A percentile compares a stretch with the other conserved stretches of the same genome.
These are phyloP conservation scores for Capsella bursapastoris DNA, from an alignment of 345 rosid species.

Conservation along the genomic window DNA sequence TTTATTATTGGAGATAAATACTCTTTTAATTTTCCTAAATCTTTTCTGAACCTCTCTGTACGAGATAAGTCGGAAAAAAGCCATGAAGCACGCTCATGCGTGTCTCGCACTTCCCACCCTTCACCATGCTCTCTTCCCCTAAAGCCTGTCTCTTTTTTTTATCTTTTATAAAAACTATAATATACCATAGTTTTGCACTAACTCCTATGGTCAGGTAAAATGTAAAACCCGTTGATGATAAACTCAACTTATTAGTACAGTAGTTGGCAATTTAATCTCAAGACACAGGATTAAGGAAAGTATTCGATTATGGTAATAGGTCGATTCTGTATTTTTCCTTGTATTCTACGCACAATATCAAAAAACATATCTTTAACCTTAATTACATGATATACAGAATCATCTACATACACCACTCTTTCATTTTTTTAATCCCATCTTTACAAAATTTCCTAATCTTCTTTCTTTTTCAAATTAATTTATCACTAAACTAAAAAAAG, in stretches of 20 bases:
- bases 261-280: neutral
- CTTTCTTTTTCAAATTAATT: neutral
- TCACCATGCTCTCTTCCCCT: slow-evolving; percentile 10
- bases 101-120: slow-evolving; percentile 42
- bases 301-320: slow-evolving; percentile 19
- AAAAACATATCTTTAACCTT: slow-evolving; percentile 30
- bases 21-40: neutral
- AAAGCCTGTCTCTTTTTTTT: slow-evolving; percentile 35
- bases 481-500: neutral
- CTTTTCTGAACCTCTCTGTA: slow-evolving; percentile 8
- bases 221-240: neutral
- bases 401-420: slow-evolving; percentile 5
- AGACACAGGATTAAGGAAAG: slow-evolving; percentile 9
- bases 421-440: neutral
- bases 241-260: neutral
- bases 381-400: slow-evolving; percentile 28
- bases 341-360: slow-evolving; percentile 13
- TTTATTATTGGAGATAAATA: slow-evolving; percentile 4
- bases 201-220: neutral
- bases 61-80: slow-evolving; percentile 20
- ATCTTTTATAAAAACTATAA: neutral
- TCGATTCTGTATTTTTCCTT: neutral
- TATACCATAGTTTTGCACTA: neutral
- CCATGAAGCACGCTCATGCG: slow-evolving; percentile 50
- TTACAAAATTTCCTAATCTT: neutral